A percentile compares a stretch with the other conserved stretches of the same genome.
Evolutionary conservation across 805 yeast genomes (phyloP).

Genomic region (Suhomyces kilbournensis): DNA sequence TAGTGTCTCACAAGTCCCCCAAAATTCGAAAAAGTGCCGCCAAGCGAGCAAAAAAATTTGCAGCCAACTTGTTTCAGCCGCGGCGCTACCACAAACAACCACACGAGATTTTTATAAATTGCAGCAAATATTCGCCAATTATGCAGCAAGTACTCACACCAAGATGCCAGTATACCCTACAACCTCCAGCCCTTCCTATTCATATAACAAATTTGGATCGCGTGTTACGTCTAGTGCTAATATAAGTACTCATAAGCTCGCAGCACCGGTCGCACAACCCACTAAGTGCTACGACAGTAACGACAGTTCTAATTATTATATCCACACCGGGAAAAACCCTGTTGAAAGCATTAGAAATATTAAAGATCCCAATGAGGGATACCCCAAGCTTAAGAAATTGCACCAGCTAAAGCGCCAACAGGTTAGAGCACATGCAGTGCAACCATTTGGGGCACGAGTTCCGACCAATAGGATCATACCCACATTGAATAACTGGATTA

Average conservation of each 20-base stretch:
- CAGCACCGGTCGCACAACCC: background rate
- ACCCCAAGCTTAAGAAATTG: slow-evolving; percentile 74
- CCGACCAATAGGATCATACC: slow-evolving; percentile 52
- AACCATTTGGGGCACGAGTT: slow-evolving; percentile 65
- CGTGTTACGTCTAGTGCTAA: background rate
- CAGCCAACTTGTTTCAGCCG: slow-evolving; percentile 2
- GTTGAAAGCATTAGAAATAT: slow-evolving; percentile 64
- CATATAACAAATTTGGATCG: slow-evolving; percentile 20
- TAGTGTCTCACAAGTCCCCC: background rate
- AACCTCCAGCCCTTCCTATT: slow-evolving; percentile 4
- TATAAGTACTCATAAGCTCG: background rate
- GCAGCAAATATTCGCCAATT: background rate
- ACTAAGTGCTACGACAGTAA: slow-evolving; percentile 41
- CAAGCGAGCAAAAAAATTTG: background rate
- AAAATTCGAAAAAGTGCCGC: background rate
- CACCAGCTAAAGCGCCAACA: slow-evolving; percentile 65
- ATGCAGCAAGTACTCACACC: background rate
- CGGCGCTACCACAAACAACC: slow-evolving; percentile 1
- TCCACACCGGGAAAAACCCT: slow-evolving; percentile 64
- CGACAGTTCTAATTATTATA: slow-evolving; percentile 69
- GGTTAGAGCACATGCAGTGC: slow-evolving; percentile 48
- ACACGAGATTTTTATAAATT: background rate
- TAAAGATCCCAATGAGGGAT: slow-evolving; percentile 70
- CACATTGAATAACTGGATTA: slow-evolving; percentile 60
- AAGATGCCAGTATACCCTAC: background rate